A percentile compares a stretch with the other conserved stretches of the same genome.
Conservation (phyloP, 352 stramenopile species). For the Phytopythium litorale region DNA sequence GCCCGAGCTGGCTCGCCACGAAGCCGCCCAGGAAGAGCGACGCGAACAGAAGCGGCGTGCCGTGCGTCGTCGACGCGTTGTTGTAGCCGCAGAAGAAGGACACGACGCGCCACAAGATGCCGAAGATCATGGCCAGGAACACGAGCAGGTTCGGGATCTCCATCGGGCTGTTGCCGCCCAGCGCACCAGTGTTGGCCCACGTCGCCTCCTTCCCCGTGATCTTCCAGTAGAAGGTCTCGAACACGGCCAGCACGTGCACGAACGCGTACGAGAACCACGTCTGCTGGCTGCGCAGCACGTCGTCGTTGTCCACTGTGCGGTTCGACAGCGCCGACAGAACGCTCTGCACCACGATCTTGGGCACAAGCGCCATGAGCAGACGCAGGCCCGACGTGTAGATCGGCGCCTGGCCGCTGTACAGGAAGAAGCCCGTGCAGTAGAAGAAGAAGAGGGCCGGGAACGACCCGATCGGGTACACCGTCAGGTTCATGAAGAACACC, state of each 20-base stretch:
- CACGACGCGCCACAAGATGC: constrained; percentile 57
- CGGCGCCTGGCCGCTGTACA: constrained; percentile 66
- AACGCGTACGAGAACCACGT: constrained; percentile 81
- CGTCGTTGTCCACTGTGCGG: constrained; percentile 68
- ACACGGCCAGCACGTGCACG: constrained; percentile 66
- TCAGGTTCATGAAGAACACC: constrained; percentile 82
- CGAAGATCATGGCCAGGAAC: constrained; percentile 62
- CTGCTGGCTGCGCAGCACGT: constrained; percentile 68
- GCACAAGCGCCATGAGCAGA: constrained; percentile 63
- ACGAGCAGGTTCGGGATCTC: constrained; percentile 67
- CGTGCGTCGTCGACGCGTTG: constrained; percentile 58
- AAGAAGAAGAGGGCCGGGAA: constrained; percentile 76
- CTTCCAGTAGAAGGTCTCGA: constrained; percentile 74
- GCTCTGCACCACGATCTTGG: constrained; percentile 70
- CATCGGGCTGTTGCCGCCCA: constrained; percentile 63
- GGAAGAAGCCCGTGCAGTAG: constrained; percentile 72
- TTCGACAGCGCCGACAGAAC: constrained; percentile 66
- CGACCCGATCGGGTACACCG: constrained; percentile 68
- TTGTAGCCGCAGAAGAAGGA: constrained; percentile 72
- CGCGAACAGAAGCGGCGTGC: constrained; percentile 57
- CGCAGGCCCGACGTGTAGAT: constrained; percentile 69
- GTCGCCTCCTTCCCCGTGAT: constrained; percentile 68
- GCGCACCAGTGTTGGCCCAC: constrained; percentile 63
- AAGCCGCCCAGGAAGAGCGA: constrained; percentile 63
- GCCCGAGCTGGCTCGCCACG: constrained; percentile 48